A percentile compares a stretch with the other conserved stretches of the same genome.
phyloP scores from a whole-genome alignment of 2,329 filamentous ascomycete species.

The Aspergillus chevalieri region DNA sequence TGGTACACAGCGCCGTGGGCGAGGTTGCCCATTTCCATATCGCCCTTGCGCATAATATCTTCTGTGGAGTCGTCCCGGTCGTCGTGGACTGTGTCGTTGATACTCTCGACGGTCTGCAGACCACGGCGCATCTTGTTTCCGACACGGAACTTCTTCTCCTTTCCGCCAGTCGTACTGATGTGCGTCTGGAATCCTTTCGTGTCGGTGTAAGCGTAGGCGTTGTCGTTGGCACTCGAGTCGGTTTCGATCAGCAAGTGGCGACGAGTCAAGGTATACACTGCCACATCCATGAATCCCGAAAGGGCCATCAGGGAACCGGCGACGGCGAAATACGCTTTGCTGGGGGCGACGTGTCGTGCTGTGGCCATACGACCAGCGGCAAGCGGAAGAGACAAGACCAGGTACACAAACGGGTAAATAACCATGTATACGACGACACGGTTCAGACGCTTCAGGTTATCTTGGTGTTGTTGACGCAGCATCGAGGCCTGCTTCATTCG shows the following conservation, averaged over 20 bases:
- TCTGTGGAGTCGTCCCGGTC: constrained; percentile 39
- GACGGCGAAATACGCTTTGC: constrained; percentile 43
- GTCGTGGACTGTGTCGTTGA: constrained; percentile 14
- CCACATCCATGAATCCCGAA: constrained; percentile 54
- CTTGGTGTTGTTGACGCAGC: constrained; percentile 26
- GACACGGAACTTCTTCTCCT: constrained; percentile 10
- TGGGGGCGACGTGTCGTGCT: constrained; percentile 25
- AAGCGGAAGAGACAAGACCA: constrained; percentile 57
- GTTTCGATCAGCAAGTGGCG: constrained; percentile 49
- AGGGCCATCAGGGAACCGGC: constrained; percentile 51
- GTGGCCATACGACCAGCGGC: constrained; percentile 43
- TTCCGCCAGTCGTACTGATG: constrained; percentile 15
- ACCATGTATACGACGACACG: constrained; percentile 42
- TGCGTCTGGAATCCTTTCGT: constrained; percentile 23
- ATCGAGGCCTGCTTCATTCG: constrained; percentile 33
- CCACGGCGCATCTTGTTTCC: constrained; percentile 17
- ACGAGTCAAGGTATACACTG: constrained; percentile 52
- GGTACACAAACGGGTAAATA: constrained; percentile 48
- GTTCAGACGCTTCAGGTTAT: constrained; percentile 29
- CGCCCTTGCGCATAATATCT: constrained; percentile 33
- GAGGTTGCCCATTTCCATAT: constrained; percentile 26
- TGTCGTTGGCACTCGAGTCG: constrained; percentile 28
- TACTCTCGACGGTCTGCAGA: constrained; percentile 14
- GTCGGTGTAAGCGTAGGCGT: constrained; percentile 23
- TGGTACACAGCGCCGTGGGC: constrained; percentile 32